Evolutionary conservation across 2,329 filamentous ascomycete genomes (phyloP).

Genomic region (Aspergillus phoenicis): DNA sequence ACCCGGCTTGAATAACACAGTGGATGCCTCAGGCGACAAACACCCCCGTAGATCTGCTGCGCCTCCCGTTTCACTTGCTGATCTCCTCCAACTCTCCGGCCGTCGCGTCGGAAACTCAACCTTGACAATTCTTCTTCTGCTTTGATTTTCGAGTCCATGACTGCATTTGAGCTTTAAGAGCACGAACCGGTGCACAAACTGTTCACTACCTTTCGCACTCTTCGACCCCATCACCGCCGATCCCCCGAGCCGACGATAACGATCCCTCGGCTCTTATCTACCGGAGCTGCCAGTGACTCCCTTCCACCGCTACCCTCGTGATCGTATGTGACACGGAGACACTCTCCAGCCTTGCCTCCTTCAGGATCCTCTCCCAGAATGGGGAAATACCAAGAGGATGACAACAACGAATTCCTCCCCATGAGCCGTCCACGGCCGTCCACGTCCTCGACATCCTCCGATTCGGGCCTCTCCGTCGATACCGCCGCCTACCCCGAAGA

Average conservation of each 20-base stretch:
- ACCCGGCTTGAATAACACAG: slow-evolving; percentile 2
- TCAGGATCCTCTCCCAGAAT: slow-evolving; percentile 24
- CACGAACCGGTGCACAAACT: not conserved
- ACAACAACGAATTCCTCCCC: slow-evolving; percentile 31
- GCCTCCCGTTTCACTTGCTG: slow-evolving; percentile 5
- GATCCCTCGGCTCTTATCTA: slow-evolving; percentile 8
- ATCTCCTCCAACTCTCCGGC: not conserved
- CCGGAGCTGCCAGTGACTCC: slow-evolving; percentile 1
- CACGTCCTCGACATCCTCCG: slow-evolving; percentile 32
- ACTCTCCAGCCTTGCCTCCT: slow-evolving; percentile 4
- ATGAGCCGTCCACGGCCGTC: slow-evolving; percentile 32
- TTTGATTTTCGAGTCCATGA: not conserved
- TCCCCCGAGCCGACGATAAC: slow-evolving; percentile 1
- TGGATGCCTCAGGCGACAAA: slow-evolving; percentile 8
- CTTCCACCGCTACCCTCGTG: not conserved
- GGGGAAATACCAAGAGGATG: slow-evolving; percentile 29
- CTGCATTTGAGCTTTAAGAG: not conserved
- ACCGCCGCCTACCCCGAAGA: slow-evolving; percentile 33
- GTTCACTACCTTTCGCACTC: not conserved
- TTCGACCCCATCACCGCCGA: not conserved
- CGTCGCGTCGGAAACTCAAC: not conserved
- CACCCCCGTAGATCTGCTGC: slow-evolving; percentile 1
- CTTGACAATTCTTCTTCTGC: not conserved
- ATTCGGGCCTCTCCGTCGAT: slow-evolving; percentile 39
- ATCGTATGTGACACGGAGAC: not conserved